Evolutionary conservation across 2,329 filamentous ascomycete species (phyloP).

Genomic region (Ophiocordyceps polyrhachis-furcata): DNA sequence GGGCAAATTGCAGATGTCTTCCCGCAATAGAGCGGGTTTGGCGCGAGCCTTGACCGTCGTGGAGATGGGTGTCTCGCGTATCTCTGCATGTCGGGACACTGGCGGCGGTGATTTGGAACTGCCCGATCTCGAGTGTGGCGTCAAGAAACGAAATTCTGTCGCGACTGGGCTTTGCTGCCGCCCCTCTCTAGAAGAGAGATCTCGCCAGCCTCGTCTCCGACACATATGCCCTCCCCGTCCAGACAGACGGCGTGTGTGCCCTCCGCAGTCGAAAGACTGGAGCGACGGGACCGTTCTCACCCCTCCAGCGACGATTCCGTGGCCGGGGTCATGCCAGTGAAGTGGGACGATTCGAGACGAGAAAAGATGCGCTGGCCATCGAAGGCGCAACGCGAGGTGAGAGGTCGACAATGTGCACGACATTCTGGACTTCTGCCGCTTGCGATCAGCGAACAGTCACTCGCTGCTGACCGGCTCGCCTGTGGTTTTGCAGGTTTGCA

Average conservation of each 20-base stretch:
- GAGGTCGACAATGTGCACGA: neutral
- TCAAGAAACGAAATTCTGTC: neutral
- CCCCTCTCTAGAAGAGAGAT: neutral
- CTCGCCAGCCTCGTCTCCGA: neutral
- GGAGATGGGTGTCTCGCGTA: neutral
- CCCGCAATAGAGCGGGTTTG: conserved; percentile 26
- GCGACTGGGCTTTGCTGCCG: neutral
- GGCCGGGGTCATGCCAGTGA: neutral
- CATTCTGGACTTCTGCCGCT: neutral
- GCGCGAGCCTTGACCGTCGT: neutral
- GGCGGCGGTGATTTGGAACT: neutral
- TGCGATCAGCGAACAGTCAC: neutral
- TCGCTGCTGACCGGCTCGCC: no score
- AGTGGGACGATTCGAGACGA: neutral
- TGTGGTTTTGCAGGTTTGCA: no score
- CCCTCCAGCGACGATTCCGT: neutral
- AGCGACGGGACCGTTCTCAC: neutral
- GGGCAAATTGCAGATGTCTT: conserved; percentile 95
- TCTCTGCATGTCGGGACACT: neutral
- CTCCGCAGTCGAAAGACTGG: neutral
- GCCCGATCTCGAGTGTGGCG: neutral
- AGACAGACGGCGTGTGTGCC: neutral
- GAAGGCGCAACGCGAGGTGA: neutral
- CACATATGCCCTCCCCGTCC: neutral
- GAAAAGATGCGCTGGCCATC: neutral